Conservation (phyloP, 2,329 filamentous ascomycete genomes). For the Colletotrichum costaricense region DNA sequence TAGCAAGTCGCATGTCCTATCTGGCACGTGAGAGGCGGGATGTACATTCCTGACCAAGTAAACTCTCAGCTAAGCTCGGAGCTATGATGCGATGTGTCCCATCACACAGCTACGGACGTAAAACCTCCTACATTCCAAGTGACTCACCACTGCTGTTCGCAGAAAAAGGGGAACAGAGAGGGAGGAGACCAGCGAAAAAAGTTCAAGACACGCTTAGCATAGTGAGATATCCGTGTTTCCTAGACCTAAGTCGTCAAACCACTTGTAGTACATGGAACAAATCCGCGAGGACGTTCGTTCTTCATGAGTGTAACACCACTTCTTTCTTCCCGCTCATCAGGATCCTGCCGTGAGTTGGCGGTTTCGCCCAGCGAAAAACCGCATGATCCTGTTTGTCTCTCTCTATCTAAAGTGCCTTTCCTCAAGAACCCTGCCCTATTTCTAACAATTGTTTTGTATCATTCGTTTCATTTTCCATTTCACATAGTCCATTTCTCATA, state of each 20-base stretch:
- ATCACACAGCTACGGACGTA: too few relatives aligned
- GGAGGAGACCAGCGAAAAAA: background rate
- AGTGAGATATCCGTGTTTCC: background rate
- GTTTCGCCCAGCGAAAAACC: slow-evolving; percentile 20
- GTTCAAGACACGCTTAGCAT: background rate
- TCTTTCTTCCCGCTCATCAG: background rate
- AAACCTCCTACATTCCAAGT: too few relatives aligned
- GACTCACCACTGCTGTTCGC: background rate
- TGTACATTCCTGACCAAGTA: too few relatives aligned
- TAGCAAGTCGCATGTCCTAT: too few relatives aligned
- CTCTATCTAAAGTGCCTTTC: background rate
- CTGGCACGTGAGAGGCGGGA: too few relatives aligned
- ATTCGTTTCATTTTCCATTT: slow-evolving; percentile 6
- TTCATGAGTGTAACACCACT: background rate
- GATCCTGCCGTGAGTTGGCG: background rate
- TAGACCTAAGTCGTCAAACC: background rate
- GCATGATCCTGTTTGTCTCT: background rate
- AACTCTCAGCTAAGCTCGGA: too few relatives aligned
- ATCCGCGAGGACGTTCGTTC: background rate
- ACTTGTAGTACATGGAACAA: background rate
- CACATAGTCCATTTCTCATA: slow-evolving; percentile 10
- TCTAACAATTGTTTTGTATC: background rate
- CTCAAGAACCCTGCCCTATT: background rate
- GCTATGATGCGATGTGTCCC: too few relatives aligned
- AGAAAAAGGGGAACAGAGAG: background rate